Base-by-base conservation (phyloP, 2,329 filamentous ascomycete genomes). In the Leptographium wingfieldii region DNA sequence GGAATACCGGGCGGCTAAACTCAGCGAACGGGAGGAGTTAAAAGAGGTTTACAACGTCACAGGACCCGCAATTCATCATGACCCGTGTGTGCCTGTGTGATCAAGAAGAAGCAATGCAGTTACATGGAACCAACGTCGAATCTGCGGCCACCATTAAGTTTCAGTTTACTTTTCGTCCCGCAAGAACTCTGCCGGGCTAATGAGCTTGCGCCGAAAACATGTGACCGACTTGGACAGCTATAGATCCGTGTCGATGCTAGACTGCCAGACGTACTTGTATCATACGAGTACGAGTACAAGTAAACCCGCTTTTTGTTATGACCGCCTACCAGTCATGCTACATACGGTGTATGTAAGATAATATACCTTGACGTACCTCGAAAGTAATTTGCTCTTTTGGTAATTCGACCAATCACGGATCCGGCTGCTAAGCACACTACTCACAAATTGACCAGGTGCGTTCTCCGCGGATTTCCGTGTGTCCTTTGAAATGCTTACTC, bases 11-110 rank as follows among this genome's bases (percentile, higher is more conserved):
- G 52, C 52, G 52, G 52, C 31, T 54, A 54, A 19, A 6, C 10
- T 35, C 31, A 35, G 31, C 52, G 52, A 54, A 54, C 31, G 14
- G 29, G 16, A 54, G n/a, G 19, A 29, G 19, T 31, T 19, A 54
- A 16, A 35, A 29, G 22, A 16, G 22, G 49, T 52, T 52, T 25
- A 52, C 49, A 54, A 22, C 48, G 9, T 25, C 48, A 27, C 25
- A 27, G 4, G 48, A 12, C 40, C 40, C 46, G 46, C 6, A 49
- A n/a, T 9, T n/a, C 46, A 22, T 49, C 6, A 49, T 3, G n/a
- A 12, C 12, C 56, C 66, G 0, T 74, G 81, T n/a, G 19, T n/a
- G 43, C 43, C 7, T 46, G 6, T n/a, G 40, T 43, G 40, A 43
- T 43, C 5, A 43, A 14, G 16, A 43, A 43, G 40, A 43, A 6